phyloP scores from a whole-genome alignment of 768 basidiomycete species.

The Russula brevipes region DNA sequence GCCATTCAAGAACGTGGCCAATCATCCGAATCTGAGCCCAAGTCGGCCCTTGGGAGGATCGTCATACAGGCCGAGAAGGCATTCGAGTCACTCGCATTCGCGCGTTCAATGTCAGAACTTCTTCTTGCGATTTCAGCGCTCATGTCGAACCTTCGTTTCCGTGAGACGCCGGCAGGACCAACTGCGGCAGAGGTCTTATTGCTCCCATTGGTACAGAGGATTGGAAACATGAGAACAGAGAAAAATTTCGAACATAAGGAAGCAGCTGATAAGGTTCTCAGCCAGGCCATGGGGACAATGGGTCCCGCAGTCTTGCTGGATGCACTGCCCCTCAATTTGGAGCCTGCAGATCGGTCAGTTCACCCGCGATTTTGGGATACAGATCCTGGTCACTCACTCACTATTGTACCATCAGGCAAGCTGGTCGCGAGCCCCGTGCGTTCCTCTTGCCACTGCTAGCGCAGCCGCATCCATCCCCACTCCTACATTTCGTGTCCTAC shows the following conservation, averaged over 20 bases:
- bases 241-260: conserved; percentile 91
- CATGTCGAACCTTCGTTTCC: conserved; percentile 53
- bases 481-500: conserved; percentile 81
- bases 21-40: conserved; percentile 33
- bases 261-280: conserved; percentile 71
- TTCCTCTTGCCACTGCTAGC: conserved; percentile 86
- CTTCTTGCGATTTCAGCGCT: conserved; percentile 70
- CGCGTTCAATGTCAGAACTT: conserved; percentile 72
- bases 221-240: conserved; percentile 69
- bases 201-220: conserved; percentile 58
- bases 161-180: conserved; percentile 38
- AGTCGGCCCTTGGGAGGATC: conserved; percentile 56
- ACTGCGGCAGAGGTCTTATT: conserved; percentile 69
- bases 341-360: conserved; percentile 70
- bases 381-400: conserved; percentile 4
- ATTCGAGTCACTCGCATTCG: conserved; percentile 66
- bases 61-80: conserved; percentile 61
- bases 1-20: conserved; percentile 45
- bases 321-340: conserved; percentile 79
- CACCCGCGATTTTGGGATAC: neutral
- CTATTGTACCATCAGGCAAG: conserved; percentile 41
- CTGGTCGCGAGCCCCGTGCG: conserved; percentile 80
- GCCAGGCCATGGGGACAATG: conserved; percentile 75
- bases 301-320: conserved; percentile 78
- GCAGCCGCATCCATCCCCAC: conserved; percentile 72